Evolutionary conservation across 805 yeast genomes (phyloP), one percentile per base, ranked within the genome.

Genomic region (Danielia reshetovae): DNA sequence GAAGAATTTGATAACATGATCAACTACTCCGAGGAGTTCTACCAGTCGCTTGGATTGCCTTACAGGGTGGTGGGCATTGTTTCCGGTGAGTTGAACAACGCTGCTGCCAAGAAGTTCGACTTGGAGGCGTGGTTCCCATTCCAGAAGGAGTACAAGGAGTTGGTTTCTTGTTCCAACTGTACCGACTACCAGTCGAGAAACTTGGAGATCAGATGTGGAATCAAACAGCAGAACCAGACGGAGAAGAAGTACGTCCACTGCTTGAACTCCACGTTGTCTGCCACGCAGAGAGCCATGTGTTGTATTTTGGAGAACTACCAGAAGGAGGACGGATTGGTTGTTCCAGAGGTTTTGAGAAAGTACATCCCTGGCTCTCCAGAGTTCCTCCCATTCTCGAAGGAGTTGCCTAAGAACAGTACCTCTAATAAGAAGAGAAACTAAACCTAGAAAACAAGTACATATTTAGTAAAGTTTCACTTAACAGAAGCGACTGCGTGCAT

Each of bases 101-200:
- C 98, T 35, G 98, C 98, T 44, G 97, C 98, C 48, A 93, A 93
- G 75, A 93, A 93, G 68, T 93, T 83, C 72, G 98, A 93, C 72
- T 77, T 93, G 59, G 98, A 93, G 74, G 98, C 98, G 33, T 93
- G 98, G 98, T 93, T 93, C 94, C 98, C 98, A 59, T 93, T 75
- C 85, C 98, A 93, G 75, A 77, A 88, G 64, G 98, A 93, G 70
- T 93, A 85, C 74, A 93, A 93, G 71, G 98, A 93, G 72, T 79
- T 93, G 55, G 98, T 93, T 37, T 87, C 96, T 13, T 90, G 97
- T 73, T 90, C 97, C 40, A 93, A 93, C 77, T 93, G 98, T 79
- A 93, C 98, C 41, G 98, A 93, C 70, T 93, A 93, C 69, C 98
- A 93, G 74, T 86, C 97, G 35, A 85, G 98, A 74, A 90, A 90